Evolutionary conservation across 768 basidiomycete species (phyloP), one percentile per base, ranked within the genome.

Genomic region (Tylopilus vinaceipallidus): DNA sequence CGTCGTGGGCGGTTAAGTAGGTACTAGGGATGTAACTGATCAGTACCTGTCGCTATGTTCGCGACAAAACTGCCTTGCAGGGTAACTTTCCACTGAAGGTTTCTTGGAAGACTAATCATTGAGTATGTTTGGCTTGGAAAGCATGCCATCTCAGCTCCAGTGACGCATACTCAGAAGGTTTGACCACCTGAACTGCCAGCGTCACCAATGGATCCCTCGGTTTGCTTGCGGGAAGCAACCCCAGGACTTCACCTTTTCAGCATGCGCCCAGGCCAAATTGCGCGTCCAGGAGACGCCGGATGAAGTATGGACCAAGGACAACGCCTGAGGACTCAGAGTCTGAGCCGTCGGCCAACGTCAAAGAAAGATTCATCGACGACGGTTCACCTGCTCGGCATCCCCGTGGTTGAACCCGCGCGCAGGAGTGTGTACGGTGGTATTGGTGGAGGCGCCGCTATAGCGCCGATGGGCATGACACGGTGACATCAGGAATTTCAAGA

Each of bases 281-380:
- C 81, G 78, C 6, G 94, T 97, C 29, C 88, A 83, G 51, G 86
- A 78, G 27, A 95, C 73, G 13, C 89, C 93, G 12, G 85, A 82
- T 12, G 88, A 89, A 22, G 74, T 67, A 22, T 76, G 75, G 33
- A 52, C 67, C 46, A 82, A 74, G 23, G 86, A 75, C 35, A 82
- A 66, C 10, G 86, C 88, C 90, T 93, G 29, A 20, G n/a, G n/a
- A 36, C 26, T 47, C 12, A n/a, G n/a, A n/a, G n/a, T n/a, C n/a
- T n/a, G n/a, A n/a, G 16, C 45, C 41, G 17, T 53, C 6, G 43
- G 35, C 27, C 29, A n/a, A n/a, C n/a, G n/a, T n/a, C n/a, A n/a
- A n/a, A n/a, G n/a, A n/a, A n/a, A n/a, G n/a, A n/a, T 24, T 27
- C 24, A 0, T 11, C 11, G 17, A 30, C n/a, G 6, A 29, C 8